Base-by-base conservation (phyloP, 1,139 yeast species). In the Zhuliangozyma blackwelliae region DNA sequence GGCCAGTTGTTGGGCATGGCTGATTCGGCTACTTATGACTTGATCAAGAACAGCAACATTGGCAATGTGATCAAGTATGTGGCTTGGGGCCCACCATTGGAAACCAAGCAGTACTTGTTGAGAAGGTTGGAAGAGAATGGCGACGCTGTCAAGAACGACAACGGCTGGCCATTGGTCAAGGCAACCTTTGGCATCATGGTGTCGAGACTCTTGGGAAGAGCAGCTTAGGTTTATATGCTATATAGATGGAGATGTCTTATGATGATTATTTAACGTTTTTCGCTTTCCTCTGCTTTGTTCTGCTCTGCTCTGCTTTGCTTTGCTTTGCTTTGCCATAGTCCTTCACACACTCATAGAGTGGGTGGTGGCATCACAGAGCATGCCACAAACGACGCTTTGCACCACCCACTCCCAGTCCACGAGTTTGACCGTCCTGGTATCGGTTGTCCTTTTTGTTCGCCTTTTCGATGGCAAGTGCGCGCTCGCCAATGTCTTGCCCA, bases 1-100 rank as follows among this genome's bases (percentile, higher is more conserved):
- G 97, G 94, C 31, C 97, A 90, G 66, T 75, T 92, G 48, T 69
- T 90, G 55, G 98, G 98, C 31, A 92, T 92, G 97, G 94, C 96
- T 38, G 97, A 92, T 60, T 82, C 83, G 51, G 77, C 87, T 44
- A 88, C 96, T 29, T 75, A 77, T 55, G 87, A 83, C 49, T 72
- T 92, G 54, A 77, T 87, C 44, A 64, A 69, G 36, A 71, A 79
- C 36, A 71, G 77, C 48, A 75, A 79, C 32, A 87, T 79, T 41
- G 80, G 76, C 48, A 84, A 84, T 53, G 86, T 92, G 40, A 82
- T 90, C 64, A 90, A 90, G 63, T 92, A 90, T 57, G 96, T 92
- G 46, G 95, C 97, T 12, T 92, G 97, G 97, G 97, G 97, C 8
- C 97, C 97, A 28, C 95, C 96, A 40, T 65, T 79, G 49, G 97